phyloP scores from a whole-genome alignment of 768 basidiomycete species.

The Coprinopsis cinerea region DNA sequence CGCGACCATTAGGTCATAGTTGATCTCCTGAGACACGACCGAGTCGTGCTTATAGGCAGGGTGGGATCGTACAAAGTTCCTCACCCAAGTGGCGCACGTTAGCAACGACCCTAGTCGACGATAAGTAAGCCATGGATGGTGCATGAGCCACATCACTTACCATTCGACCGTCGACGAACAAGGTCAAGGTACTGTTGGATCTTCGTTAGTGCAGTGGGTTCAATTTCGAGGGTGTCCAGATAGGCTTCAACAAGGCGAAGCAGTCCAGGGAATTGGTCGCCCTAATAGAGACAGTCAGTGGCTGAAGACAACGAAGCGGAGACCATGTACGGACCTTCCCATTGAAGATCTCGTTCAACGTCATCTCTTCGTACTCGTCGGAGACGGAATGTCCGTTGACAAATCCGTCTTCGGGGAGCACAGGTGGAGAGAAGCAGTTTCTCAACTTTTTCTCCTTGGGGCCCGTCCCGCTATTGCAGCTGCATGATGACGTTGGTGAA shows the following conservation, averaged over 20 bases:
- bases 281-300: constrained; percentile 29
- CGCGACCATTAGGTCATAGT: constrained; percentile 87
- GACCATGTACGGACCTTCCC: constrained; percentile 58
- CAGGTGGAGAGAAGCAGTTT: constrained; percentile 66
- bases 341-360: constrained; percentile 87
- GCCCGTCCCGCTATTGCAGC: constrained; percentile 16
- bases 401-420: constrained; percentile 43
- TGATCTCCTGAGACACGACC: constrained; percentile 86
- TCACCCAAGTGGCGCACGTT: constrained; percentile 91
- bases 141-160: constrained; percentile 34
- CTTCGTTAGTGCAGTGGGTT: constrained; percentile 48
- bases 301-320: neutral
- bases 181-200: constrained; percentile 78
- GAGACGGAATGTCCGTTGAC: constrained; percentile 42
- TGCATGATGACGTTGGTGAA: constrained; percentile 32
- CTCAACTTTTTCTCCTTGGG: constrained; percentile 60
- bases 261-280: constrained; percentile 68
- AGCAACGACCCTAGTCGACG: constrained; percentile 49
- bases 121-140: neutral
- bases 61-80: constrained; percentile 86
- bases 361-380: constrained; percentile 90
- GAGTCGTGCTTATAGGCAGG: constrained; percentile 91
- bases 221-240: constrained; percentile 79
- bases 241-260: constrained; percentile 79
- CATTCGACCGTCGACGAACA: constrained; percentile 71